These are phyloP conservation scores for Hypoxylon sp. DNA, from an alignment of 2,329 filamentous ascomycete species.

Conservation along the genomic window DNA sequence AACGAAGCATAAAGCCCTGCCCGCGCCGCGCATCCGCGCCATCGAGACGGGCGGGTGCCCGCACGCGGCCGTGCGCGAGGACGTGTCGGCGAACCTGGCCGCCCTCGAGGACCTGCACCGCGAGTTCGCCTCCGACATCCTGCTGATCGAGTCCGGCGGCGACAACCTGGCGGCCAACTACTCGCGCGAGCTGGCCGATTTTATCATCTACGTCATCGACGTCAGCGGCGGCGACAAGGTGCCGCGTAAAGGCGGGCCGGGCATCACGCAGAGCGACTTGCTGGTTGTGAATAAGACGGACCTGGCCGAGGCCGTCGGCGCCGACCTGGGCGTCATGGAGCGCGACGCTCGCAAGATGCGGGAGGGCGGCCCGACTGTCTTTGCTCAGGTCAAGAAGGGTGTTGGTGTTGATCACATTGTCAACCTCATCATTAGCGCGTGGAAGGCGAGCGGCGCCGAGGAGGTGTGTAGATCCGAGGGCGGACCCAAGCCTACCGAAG, in stretches of 20 bases:
- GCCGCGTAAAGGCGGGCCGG: conserved; percentile 92
- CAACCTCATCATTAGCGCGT: conserved; percentile 87
- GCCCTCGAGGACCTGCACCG: conserved; percentile 90
- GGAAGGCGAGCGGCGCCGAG: conserved; percentile 89
- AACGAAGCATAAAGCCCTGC: conserved; percentile 84
- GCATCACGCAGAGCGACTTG: conserved; percentile 95
- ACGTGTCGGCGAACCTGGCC: conserved; percentile 93
- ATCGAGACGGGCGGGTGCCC: conserved; percentile 98
- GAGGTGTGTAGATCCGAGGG: conserved; percentile 65
- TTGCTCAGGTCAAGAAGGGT: conserved; percentile 95
- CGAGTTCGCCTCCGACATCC: conserved; percentile 81
- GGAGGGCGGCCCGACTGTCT: conserved; percentile 94
- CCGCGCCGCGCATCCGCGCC: conserved; percentile 85
- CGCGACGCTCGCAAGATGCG: conserved; percentile 93
- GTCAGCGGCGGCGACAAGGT: conserved; percentile 97
- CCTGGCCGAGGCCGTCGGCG: conserved; percentile 88
- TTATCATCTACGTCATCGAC: conserved; percentile 98
- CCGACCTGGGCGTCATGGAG: conserved; percentile 94
- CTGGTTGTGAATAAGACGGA: conserved; percentile 98
- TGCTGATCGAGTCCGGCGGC: conserved; percentile 94
- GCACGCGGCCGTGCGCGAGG: conserved; percentile 96
- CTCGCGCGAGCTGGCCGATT: conserved; percentile 92
- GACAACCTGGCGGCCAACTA: conserved; percentile 99
- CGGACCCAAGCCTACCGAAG: conserved; percentile 68
- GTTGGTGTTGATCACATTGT: conserved; percentile 89